Evolutionary conservation across 768 basidiomycete genomes (phyloP).

Genomic region (Psilocybe azurescens): DNA sequence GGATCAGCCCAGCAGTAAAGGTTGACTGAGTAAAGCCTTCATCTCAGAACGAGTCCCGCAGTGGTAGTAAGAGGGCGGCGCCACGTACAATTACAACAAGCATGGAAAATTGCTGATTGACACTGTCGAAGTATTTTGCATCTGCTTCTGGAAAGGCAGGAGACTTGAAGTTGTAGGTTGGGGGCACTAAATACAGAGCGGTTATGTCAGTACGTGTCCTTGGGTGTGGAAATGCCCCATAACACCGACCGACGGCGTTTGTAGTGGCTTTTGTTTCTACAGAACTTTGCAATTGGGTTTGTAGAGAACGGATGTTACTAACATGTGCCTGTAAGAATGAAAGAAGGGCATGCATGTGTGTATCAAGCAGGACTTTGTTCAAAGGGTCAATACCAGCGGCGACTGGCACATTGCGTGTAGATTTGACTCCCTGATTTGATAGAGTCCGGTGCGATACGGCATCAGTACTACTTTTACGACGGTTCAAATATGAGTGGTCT

Average conservation of each 20-base stretch:
- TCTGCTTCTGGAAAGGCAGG: slow-evolving; percentile 3
- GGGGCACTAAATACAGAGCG: background rate
- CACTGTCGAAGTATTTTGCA: slow-evolving; percentile 17
- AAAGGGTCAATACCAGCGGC: slow-evolving; percentile 5
- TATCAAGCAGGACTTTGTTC: slow-evolving; percentile 19
- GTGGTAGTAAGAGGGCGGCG: background rate
- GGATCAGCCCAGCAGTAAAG: slow-evolving; percentile 34
- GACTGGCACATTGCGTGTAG: slow-evolving; percentile 3
- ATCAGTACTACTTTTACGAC: background rate
- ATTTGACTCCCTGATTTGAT: slow-evolving; percentile 9
- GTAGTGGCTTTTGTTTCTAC: background rate
- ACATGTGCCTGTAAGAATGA: slow-evolving; percentile 32
- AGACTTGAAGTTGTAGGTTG: background rate
- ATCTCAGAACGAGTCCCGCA: background rate
- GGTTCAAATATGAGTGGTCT: background rate
- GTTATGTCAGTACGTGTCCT: background rate
- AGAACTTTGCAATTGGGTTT: slow-evolving; percentile 18
- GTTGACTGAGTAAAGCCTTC: slow-evolving; percentile 29
- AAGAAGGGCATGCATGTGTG: slow-evolving; percentile 29
- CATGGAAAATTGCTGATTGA: slow-evolving; percentile 33
- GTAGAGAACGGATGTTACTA: slow-evolving; percentile 31
- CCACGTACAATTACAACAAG: slow-evolving; percentile 32
- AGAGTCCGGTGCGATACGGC: slow-evolving; percentile 11
- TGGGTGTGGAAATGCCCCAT: background rate
- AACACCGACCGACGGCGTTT: background rate